These are phyloP conservation scores for Vararia minispora DNA, from an alignment of 768 basidiomycete species.

Conservation along the genomic window DNA sequence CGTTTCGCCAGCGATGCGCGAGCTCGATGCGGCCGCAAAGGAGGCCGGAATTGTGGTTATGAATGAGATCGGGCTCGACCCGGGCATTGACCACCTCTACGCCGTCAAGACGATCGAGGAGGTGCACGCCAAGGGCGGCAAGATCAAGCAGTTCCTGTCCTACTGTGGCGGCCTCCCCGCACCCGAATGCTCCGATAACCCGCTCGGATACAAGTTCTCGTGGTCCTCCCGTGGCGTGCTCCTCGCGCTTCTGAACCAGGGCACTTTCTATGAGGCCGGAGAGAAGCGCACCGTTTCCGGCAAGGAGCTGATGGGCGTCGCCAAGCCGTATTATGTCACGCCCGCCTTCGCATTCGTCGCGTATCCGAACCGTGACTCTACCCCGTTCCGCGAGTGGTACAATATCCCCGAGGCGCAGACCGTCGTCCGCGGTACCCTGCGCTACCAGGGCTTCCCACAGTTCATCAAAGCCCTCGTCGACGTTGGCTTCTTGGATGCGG, in stretches of 20 bases:
- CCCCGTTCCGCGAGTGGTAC: conserved; percentile 86
- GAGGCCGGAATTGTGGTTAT: conserved; percentile 87
- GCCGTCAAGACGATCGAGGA: conserved; percentile 91
- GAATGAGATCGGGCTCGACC: conserved; percentile 98
- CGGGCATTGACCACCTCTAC: conserved; percentile 89
- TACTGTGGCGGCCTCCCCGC: conserved; percentile 97
- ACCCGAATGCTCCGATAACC: conserved; percentile 84
- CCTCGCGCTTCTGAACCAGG: conserved; percentile 86
- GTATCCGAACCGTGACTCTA: conserved; percentile 94
- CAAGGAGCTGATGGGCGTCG: conserved; percentile 78
- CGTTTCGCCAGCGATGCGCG: conserved; percentile 84
- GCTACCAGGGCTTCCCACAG: conserved; percentile 95
- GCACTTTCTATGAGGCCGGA: conserved; percentile 63
- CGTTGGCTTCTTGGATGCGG: conserved; percentile 76
- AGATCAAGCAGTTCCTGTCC: conserved; percentile 87
- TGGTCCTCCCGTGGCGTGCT: conserved; percentile 97
- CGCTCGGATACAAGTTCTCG: conserved; percentile 98
- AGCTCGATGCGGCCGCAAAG: conserved; percentile 69
- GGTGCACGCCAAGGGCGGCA: conserved; percentile 90
- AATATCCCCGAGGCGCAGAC: conserved; percentile 90
- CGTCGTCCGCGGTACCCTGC: conserved; percentile 82
- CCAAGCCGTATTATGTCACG: conserved; percentile 89
- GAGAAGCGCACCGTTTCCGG: conserved; percentile 61
- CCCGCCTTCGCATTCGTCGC: conserved; percentile 95
- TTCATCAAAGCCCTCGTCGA: conserved; percentile 83